These are phyloP conservation scores for Diplocarpon mali DNA, from an alignment of 2,329 filamentous ascomycete genomes.

Conservation along the genomic window DNA sequence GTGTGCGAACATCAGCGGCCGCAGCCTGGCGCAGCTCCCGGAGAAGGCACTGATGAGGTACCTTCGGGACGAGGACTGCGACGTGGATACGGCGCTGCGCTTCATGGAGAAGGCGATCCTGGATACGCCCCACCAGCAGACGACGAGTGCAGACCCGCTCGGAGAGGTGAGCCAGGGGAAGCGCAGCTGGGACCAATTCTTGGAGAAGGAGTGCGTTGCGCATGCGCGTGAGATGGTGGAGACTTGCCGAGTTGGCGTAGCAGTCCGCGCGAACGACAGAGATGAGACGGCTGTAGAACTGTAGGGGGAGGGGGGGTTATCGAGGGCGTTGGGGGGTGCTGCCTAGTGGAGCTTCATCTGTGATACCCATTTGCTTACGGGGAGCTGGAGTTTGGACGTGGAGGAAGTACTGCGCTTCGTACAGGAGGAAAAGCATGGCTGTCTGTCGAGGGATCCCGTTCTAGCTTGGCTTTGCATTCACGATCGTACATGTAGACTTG, in stretches of 20 bases:
- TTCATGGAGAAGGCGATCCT: constrained; percentile 10
- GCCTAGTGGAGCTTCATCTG: too few relatives aligned
- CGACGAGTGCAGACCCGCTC: not conserved
- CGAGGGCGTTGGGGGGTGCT: too few relatives aligned
- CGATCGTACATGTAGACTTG: too few relatives aligned
- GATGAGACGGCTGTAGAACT: too few relatives aligned
- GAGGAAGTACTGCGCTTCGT: too few relatives aligned
- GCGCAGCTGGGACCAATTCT: not conserved
- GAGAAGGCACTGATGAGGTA: constrained; percentile 20
- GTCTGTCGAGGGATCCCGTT: too few relatives aligned
- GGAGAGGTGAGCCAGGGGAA: not conserved
- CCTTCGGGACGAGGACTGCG: constrained; percentile 16
- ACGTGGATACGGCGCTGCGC: constrained; percentile 13
- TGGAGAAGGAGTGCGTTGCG: not conserved
- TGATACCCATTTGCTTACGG: too few relatives aligned
- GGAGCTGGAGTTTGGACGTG: too few relatives aligned
- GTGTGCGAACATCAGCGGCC: constrained; percentile 15
- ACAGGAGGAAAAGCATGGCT: too few relatives aligned
- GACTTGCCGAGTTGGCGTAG: not conserved
- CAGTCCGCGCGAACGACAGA: too few relatives aligned
- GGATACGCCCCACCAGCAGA: not conserved
- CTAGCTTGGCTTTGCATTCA: too few relatives aligned
- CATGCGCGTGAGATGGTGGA: not conserved
- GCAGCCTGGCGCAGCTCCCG: constrained; percentile 21
- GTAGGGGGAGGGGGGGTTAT: too few relatives aligned